Base-by-base conservation (phyloP, 495 filamentous ascomycete species). In the Lichenothelia convexa region DNA sequence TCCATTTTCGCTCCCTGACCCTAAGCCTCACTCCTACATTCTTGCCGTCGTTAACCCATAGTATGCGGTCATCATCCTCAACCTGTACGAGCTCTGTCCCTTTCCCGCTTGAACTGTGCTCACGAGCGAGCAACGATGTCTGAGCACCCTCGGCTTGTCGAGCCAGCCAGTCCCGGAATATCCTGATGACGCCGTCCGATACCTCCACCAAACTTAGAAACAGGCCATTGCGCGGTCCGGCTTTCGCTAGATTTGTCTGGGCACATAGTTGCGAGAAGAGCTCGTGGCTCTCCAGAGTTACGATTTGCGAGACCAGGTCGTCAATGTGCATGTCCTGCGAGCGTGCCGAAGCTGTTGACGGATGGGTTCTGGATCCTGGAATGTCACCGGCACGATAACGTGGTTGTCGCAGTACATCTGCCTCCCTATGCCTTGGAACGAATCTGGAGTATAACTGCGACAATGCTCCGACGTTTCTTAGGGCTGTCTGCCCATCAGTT, bases 101-200 rank as follows among this genome's bases (percentile, higher is more conserved):
- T n/a, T n/a, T n/a, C n/a, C n/a, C n/a, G n/a, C n/a, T n/a, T n/a
- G n/a, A n/a, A n/a, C n/a, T n/a, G n/a, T n/a, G n/a, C n/a, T n/a
- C n/a, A n/a, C n/a, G n/a, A 7, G 24, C 24, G 13, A 7, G 13
- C 7, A 13, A 27, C 24, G 24, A 27, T 7, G 24, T 7, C 7
- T 7, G 13, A 7, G 24, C 24, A 27, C 13, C 7, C 7, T 27
- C 24, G 7, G 46, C 38, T 15, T 49, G 58, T 35, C 57, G 58
- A n/a, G 63, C 57, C 33, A 87, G 54, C 80, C 80, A 86, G 23
- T 68, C 58, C 21, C 76, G 62, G 59, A 68, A 83, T 24, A 84
- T 56, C 7, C 80, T 64, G 23, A 77, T 54, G 15, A 79, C 57
- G 7, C 69, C 70, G 35, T 84, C 73, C 34, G 65, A 60, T 13